These are phyloP conservation scores for Penicillium polonicum DNA, from an alignment of 2,329 filamentous ascomycete species.

Conservation along the genomic window DNA sequence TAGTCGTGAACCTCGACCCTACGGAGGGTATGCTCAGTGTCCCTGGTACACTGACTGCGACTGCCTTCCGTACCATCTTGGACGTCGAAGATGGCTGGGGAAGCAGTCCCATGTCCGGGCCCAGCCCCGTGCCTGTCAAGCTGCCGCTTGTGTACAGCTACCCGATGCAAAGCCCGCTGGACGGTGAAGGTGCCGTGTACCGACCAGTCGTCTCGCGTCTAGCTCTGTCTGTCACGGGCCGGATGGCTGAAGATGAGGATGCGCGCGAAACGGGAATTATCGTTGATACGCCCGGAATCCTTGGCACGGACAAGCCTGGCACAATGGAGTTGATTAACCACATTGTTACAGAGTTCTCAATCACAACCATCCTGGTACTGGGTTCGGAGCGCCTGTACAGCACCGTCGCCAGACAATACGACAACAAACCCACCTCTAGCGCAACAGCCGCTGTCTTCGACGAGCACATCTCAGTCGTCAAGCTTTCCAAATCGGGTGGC, in stretches of 20 bases:
- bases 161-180: slow-evolving; percentile 65
- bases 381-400: slow-evolving; percentile 74
- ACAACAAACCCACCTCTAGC: slow-evolving; percentile 48
- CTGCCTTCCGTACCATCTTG: slow-evolving; percentile 82
- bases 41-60: slow-evolving; percentile 79
- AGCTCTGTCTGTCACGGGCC: slow-evolving; percentile 73
- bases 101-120: slow-evolving; percentile 84
- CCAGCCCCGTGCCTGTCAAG: slow-evolving; percentile 84
- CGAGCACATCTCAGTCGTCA: slow-evolving; percentile 72
- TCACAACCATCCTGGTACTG: slow-evolving; percentile 78
- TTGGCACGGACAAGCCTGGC: slow-evolving; percentile 61
- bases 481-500: slow-evolving; percentile 80
- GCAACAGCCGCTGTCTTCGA: slow-evolving; percentile 50
- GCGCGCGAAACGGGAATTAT: slow-evolving; percentile 75
- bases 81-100: slow-evolving; percentile 90
- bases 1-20: slow-evolving; percentile 82
- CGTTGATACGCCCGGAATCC: slow-evolving; percentile 75
- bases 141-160: slow-evolving; percentile 89
- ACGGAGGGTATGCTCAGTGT: slow-evolving; percentile 74
- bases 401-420: slow-evolving; percentile 70
- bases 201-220: slow-evolving; percentile 72
- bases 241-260: slow-evolving; percentile 71
- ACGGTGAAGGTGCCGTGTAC: slow-evolving; percentile 71
- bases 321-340: slow-evolving; percentile 78
- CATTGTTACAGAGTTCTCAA: slow-evolving; percentile 68